These are phyloP conservation scores for Pontederia paniculata DNA, from an alignment of 176 grass and related monocot species.

Conservation along the genomic window DNA sequence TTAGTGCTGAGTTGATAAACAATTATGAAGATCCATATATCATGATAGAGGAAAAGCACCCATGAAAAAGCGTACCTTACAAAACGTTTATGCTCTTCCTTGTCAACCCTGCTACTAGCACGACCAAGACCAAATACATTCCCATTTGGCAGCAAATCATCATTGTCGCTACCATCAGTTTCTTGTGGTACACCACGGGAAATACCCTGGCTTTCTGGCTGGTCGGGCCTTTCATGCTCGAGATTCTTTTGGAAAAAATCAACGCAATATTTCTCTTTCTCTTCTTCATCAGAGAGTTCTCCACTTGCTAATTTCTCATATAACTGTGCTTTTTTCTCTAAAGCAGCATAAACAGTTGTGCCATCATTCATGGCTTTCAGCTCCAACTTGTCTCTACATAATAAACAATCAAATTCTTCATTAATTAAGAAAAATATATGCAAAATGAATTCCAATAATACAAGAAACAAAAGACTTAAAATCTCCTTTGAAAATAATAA, in stretches of 20 bases:
- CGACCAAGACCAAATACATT: slow-evolving; percentile 59
- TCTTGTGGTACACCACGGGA: slow-evolving; percentile 23
- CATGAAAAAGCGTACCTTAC: slow-evolving; percentile 59
- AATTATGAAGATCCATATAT: neutral
- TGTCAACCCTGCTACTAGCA: slow-evolving; percentile 37
- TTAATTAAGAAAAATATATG: neutral
- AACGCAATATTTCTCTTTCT: slow-evolving; percentile 87
- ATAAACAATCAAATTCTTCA: neutral
- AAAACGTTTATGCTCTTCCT: slow-evolving; percentile 82
- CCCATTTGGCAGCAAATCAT: slow-evolving; percentile 29
- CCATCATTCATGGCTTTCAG: slow-evolving; percentile 83
- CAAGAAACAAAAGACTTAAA: neutral
- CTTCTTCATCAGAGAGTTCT: slow-evolving; percentile 75
- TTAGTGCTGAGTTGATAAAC: too few species aligned
- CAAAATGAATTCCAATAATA: neutral
- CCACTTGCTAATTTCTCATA: slow-evolving; percentile 85
- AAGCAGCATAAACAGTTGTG: slow-evolving; percentile 57
- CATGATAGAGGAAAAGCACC: neutral
- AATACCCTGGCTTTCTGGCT: slow-evolving; percentile 24
- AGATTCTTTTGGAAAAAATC: slow-evolving; percentile 88
- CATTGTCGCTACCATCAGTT: slow-evolving; percentile 27
- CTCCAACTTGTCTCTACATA: slow-evolving; percentile 82
- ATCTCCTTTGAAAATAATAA: neutral
- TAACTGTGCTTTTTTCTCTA: slow-evolving; percentile 79
- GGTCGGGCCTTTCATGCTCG: slow-evolving; percentile 31